Evolutionary conservation across 2,329 filamentous ascomycete genomes (phyloP).

Genomic region (Arthroderma sp.): DNA sequence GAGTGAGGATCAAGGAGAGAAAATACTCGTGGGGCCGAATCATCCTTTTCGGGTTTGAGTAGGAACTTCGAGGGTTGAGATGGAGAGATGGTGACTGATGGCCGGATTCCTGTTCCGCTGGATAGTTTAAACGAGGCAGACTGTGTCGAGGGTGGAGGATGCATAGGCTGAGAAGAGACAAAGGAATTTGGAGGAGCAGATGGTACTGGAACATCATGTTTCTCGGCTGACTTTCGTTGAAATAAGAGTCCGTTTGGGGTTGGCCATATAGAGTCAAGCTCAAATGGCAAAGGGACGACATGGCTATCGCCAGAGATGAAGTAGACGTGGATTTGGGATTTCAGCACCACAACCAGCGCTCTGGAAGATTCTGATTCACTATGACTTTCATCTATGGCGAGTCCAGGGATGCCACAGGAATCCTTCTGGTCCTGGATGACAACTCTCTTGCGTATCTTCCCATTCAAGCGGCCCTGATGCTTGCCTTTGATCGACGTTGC

Average conservation of each 20-base stretch:
- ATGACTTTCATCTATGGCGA: conserved; percentile 26
- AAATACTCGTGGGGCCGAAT: conserved; percentile 54
- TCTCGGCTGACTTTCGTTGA: conserved; percentile 56
- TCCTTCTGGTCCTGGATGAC: conserved; percentile 10
- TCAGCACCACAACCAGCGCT: conserved; percentile 81
- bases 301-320: conserved; percentile 80
- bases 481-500: not conserved
- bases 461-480: conserved; percentile 1
- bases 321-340: conserved; percentile 85
- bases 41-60: conserved; percentile 44
- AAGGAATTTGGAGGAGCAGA: conserved; percentile 71
- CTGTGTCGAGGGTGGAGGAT: conserved; percentile 23
- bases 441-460: conserved; percentile 12
- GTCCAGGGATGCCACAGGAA: conserved; percentile 7
- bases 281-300: conserved; percentile 85
- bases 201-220: conserved; percentile 24
- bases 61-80: conserved; percentile 46
- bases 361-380: conserved; percentile 30
- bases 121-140: conserved; percentile 27
- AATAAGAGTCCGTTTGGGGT: conserved; percentile 74
- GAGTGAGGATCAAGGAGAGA: conserved; percentile 74
- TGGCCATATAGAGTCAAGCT: conserved; percentile 76
- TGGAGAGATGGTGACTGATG: conserved; percentile 39
- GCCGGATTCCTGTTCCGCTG: conserved; percentile 31
- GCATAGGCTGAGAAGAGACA: conserved; percentile 51